Conservation (phyloP, 495 filamentous ascomycete species). For the Aspergillus campestris region DNA sequence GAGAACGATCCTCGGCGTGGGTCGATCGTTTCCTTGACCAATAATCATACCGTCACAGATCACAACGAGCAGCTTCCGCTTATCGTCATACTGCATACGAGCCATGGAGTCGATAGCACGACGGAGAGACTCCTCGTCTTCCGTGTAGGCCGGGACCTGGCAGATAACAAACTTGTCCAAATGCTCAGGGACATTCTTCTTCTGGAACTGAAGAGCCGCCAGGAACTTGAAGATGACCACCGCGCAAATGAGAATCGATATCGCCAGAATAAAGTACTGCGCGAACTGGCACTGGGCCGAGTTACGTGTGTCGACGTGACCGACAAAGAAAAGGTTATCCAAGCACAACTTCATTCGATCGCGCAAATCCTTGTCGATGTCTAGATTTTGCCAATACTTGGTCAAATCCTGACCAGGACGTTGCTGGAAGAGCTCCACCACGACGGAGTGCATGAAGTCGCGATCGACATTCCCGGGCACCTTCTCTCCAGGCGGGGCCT, state of each 20-base stretch:
- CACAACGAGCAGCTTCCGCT: constrained; percentile 88
- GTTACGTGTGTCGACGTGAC: constrained; percentile 85
- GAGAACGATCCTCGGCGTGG: constrained; percentile 91
- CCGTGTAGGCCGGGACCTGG: constrained; percentile 95
- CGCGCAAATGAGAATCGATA: constrained; percentile 68
- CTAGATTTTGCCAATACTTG: constrained; percentile 68
- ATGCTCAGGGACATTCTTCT: constrained; percentile 87
- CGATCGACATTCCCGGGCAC: constrained; percentile 45
- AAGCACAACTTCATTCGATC: constrained; percentile 73
- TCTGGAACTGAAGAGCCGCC: constrained; percentile 87
- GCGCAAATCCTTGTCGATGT: constrained; percentile 45
- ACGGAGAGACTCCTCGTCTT: constrained; percentile 94
- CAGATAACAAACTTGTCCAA: constrained; percentile 98
- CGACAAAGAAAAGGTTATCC: constrained; percentile 92
- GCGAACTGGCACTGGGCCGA: constrained; percentile 80
- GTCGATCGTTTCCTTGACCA: constrained; percentile 92
- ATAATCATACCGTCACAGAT: constrained; percentile 99
- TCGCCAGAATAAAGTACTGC: constrained; percentile 83
- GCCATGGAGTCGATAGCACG: constrained; percentile 96
- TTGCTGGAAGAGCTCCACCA: constrained; percentile 70
- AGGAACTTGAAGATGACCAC: constrained; percentile 96
- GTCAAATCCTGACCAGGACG: constrained; percentile 73
- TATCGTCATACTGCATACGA: constrained; percentile 95
- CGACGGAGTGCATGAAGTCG: constrained; percentile 74
- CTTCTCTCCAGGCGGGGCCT: constrained; percentile 42